Evolutionary conservation across 176 grass and related monocot genomes (phyloP).

Genomic region (Aegilops speltoides): DNA sequence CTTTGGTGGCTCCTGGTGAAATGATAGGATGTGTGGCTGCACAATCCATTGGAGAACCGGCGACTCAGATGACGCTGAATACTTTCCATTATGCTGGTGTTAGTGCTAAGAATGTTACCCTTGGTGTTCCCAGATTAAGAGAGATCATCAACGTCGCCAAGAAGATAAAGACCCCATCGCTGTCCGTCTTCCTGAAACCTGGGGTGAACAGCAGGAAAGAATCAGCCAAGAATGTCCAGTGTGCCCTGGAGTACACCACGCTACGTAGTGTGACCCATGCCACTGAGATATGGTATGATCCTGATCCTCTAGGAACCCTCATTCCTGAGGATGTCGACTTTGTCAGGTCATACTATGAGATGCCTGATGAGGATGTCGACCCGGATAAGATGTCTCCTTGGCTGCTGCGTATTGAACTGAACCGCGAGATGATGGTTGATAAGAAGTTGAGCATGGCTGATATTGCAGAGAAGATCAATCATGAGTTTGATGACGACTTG

Average conservation of each 20-base stretch:
- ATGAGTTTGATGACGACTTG: slow-evolving; percentile 91
- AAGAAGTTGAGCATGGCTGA: slow-evolving; percentile 99
- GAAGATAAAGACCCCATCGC: slow-evolving; percentile 94
- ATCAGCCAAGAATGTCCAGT: slow-evolving; percentile 92
- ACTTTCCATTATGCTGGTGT: slow-evolving; percentile 99
- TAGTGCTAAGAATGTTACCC: slow-evolving; percentile 98
- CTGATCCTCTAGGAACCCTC: slow-evolving; percentile 78
- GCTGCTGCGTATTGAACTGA: slow-evolving; percentile 93
- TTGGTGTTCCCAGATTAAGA: slow-evolving; percentile 94
- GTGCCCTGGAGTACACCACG: slow-evolving; percentile 95
- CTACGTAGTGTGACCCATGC: slow-evolving; percentile 96
- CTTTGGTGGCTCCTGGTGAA: slow-evolving; percentile 91
- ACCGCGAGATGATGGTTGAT: slow-evolving; percentile 99
- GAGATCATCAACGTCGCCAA: slow-evolving; percentile 99
- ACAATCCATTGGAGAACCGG: slow-evolving; percentile 95
- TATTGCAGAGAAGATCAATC: slow-evolving; percentile 97
- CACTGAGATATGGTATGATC: slow-evolving; percentile 95
- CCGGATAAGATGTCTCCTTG: slow-evolving; percentile 94
- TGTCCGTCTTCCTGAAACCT: slow-evolving; percentile 84
- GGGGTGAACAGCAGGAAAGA: slow-evolving; percentile 85
- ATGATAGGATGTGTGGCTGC: slow-evolving; percentile 99
- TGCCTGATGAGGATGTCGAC: slow-evolving; percentile 94
- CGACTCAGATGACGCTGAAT: slow-evolving; percentile 95
- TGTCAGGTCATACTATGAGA: slow-evolving; percentile 96
- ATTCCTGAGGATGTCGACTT: slow-evolving; percentile 97